Percentiles rank a stretch among this genome's conserved stretches.
Conservation (phyloP, 352 stramenopile genomes). For the Pythium plurisporium region DNA sequence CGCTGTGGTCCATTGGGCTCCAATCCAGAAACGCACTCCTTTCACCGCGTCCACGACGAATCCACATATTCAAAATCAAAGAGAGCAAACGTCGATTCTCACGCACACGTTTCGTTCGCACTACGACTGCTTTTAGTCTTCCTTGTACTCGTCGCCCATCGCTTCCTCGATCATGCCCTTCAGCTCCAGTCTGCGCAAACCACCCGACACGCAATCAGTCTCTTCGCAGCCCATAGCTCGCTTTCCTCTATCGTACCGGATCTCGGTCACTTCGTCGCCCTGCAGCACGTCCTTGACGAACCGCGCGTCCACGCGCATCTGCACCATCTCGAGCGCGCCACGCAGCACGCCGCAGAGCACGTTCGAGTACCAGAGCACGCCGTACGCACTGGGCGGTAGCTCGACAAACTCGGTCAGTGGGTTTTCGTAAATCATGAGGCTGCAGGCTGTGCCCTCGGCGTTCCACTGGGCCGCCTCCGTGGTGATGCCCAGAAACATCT, state of each 20-base stretch:
- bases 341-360: constrained; percentile 95
- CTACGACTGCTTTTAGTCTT: constrained; percentile 39
- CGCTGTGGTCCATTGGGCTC: no score
- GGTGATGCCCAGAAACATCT: constrained; percentile 97
- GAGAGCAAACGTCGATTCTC: not conserved
- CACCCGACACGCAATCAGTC: not conserved
- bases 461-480: constrained; percentile 91
- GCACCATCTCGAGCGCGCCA: constrained; percentile 95
- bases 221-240: no score
- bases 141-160: constrained; percentile 88
- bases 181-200: constrained; percentile 46
- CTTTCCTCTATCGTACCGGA: constrained; percentile 36
- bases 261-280: constrained; percentile 84
- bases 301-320: constrained; percentile 81
- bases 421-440: constrained; percentile 95
- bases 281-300: constrained; percentile 86
- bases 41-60: no score
- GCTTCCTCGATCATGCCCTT: constrained; percentile 89
- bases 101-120: not conserved
- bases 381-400: constrained; percentile 82
- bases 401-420: constrained; percentile 92
- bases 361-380: constrained; percentile 94
- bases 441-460: constrained; percentile 83
- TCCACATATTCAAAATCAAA: not conserved
- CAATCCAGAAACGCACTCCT: no score